phyloP scores from a whole-genome alignment of 345 rosid species.

The Sapria himalayana region DNA sequence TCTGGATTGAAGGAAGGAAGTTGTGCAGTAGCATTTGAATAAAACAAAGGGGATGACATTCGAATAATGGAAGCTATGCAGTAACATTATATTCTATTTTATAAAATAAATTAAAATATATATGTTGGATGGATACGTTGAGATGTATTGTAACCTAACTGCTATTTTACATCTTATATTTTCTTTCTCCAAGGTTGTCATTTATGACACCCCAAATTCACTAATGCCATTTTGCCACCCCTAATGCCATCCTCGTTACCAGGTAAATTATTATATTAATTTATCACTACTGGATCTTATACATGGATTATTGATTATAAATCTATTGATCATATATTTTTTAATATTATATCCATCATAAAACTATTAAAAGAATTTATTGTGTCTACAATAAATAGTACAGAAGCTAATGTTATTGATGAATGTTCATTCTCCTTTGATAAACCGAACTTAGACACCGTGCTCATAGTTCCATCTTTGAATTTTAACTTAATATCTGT shows the following conservation, averaged over 20 bases:
- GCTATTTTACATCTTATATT: too few species aligned
- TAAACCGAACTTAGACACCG: neutral
- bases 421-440: neutral
- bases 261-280: neutral
- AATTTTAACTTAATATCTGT: neutral
- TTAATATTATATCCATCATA: neutral
- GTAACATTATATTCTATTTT: too few species aligned
- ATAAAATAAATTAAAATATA: too few species aligned
- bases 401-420: neutral
- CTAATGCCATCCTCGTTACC: too few species aligned
- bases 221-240: neutral
- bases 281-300: neutral
- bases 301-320: constrained; percentile 1
- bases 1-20: too few species aligned
- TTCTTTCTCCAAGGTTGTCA: too few species aligned
- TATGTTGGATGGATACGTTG: too few species aligned
- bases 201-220: too few species aligned
- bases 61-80: too few species aligned
- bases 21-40: too few species aligned
- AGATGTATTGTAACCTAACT: too few species aligned
- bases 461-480: neutral
- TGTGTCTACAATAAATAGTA: neutral
- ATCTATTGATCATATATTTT: constrained; percentile 4
- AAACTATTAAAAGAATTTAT: constrained; percentile 1
- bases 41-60: too few species aligned